phyloP scores from a whole-genome alignment of 192 early-diverging fungal genomes.

The Podila minutissima region DNA sequence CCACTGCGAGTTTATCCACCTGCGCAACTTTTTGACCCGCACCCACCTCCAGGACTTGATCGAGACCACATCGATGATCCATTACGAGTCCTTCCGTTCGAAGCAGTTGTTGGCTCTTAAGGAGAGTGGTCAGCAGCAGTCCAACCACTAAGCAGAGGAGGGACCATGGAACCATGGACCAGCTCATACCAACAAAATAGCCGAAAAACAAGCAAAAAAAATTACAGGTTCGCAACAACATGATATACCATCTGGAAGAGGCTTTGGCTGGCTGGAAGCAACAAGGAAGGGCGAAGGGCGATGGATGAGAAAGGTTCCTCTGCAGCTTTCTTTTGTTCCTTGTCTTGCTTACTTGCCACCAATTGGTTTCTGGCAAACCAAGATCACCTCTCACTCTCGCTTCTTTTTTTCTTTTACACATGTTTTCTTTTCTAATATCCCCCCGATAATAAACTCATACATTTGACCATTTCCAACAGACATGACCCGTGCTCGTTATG shows the following conservation, averaged over 20 bases:
- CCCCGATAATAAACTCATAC: no score
- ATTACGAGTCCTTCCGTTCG: conserved; percentile 96
- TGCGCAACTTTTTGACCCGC: conserved; percentile 92
- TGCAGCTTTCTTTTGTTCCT: neutral
- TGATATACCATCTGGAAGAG: no score
- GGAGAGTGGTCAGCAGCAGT: conserved; percentile 58
- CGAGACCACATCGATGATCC: conserved; percentile 92
- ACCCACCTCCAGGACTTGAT: conserved; percentile 98
- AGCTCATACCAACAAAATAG: neutral
- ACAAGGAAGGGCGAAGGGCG: no score
- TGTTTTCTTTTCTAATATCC: conserved; percentile 1
- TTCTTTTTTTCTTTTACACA: neutral
- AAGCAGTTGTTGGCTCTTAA: conserved; percentile 70
- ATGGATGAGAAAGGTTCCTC: neutral
- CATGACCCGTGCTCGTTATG: neutral
- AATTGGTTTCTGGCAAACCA: conserved; percentile 1
- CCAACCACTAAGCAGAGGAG: neutral
- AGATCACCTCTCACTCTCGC: neutral
- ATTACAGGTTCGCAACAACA: neutral
- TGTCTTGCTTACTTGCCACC: neutral
- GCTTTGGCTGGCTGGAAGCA: no score
- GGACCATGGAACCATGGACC: no score
- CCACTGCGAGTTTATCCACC: conserved; percentile 95
- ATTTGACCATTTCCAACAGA: neutral
- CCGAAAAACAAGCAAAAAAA: neutral